phyloP scores from a whole-genome alignment of 805 yeast genomes.

The Millerozyma miso region DNA sequence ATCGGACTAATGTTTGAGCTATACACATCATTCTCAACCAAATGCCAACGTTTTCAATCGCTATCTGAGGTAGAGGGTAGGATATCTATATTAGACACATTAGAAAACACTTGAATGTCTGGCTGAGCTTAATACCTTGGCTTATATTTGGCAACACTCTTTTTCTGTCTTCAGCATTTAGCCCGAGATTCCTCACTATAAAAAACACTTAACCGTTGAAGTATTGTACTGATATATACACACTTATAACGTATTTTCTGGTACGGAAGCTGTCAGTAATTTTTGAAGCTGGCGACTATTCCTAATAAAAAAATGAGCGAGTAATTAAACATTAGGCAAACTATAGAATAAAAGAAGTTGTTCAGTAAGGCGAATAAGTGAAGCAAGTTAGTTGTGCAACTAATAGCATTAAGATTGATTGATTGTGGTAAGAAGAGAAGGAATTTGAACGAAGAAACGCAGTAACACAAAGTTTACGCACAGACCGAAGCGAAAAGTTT shows the following conservation, averaged over 20 bases:
- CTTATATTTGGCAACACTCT: too few relatives aligned
- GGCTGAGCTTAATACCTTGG: too few relatives aligned
- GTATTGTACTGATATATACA: neutral
- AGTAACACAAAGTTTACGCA: slow-evolving; percentile 1
- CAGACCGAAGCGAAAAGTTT: neutral
- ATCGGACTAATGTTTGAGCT: too few relatives aligned
- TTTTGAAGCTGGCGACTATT: neutral
- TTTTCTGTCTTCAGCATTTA: too few relatives aligned
- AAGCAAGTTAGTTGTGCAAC: neutral
- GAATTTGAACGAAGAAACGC: neutral
- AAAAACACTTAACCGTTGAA: too few relatives aligned
- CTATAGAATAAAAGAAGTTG: neutral
- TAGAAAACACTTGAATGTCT: too few relatives aligned
- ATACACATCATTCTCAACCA: too few relatives aligned
- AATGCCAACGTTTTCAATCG: too few relatives aligned
- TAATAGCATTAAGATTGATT: neutral
- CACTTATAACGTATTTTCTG: neutral
- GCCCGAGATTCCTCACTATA: too few relatives aligned
- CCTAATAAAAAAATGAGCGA: neutral
- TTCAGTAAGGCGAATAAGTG: neutral
- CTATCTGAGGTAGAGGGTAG: too few relatives aligned
- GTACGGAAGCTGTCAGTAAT: neutral
- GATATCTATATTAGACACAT: too few relatives aligned
- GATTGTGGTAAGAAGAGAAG: neutral
- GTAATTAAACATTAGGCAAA: neutral